Percentiles rank a stretch among this genome's conserved stretches.
phyloP scores from a whole-genome alignment of 352 stramenopile genomes.

The Peronospora tabacina region DNA sequence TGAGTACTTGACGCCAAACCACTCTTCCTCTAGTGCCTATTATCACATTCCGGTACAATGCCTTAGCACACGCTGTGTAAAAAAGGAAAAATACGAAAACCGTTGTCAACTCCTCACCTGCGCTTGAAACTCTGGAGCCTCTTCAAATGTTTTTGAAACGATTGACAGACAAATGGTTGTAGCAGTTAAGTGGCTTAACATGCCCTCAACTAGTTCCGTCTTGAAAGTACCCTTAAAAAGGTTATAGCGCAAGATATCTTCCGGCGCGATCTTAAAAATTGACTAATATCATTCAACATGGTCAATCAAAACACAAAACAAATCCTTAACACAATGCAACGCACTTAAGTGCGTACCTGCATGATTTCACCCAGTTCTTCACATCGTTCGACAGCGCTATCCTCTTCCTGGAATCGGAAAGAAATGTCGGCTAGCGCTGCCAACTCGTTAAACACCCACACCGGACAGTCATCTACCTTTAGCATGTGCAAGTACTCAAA shows the following conservation, averaged over 20 bases:
- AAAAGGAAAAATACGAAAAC: background rate
- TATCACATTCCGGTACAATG: background rate
- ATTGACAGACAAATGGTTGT: constrained; percentile 48
- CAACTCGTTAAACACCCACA: constrained; percentile 72
- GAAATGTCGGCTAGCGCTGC: constrained; percentile 59
- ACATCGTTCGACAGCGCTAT: constrained; percentile 53
- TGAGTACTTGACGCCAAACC: constrained; percentile 57
- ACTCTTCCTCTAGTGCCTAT: constrained; percentile 42
- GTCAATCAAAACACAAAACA: constrained; percentile 5
- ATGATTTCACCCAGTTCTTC: constrained; percentile 70
- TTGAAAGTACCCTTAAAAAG: constrained; percentile 52
- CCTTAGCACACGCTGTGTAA: constrained; percentile 1
- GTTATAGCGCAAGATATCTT: constrained; percentile 59
- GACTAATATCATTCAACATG: constrained; percentile 20
- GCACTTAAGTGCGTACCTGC: constrained; percentile 32
- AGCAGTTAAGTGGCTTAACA: constrained; percentile 40
- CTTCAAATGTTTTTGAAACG: constrained; percentile 36
- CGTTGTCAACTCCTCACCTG: constrained; percentile 17
- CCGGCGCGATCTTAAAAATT: constrained; percentile 45
- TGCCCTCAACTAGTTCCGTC: constrained; percentile 29
- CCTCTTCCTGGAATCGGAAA: constrained; percentile 71
- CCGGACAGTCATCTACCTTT: constrained; percentile 34
- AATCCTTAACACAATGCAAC: background rate
- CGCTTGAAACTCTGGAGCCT: constrained; percentile 32
- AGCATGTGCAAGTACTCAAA: constrained; percentile 72